Percentiles rank a stretch among this genome's conserved stretches.
phyloP scores from a whole-genome alignment of 2,329 filamentous ascomycete genomes.

The Colletotrichum echinochloae region DNA sequence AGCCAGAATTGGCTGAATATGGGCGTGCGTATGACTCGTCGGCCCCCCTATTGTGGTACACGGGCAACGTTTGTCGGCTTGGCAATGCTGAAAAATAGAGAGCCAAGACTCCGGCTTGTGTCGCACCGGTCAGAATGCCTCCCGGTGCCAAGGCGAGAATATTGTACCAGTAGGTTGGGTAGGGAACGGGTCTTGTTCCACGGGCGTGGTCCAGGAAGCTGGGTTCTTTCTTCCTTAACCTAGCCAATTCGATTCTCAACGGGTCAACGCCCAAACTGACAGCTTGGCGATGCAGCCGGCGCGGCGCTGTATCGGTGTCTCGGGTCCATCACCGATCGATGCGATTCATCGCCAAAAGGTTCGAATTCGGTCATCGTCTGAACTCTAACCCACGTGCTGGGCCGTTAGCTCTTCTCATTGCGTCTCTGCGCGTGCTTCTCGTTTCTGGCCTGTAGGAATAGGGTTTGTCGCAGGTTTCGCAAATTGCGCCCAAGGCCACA shows the following conservation, averaged over 20 bases:
- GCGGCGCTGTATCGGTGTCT: neutral
- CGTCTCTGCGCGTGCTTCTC: neutral
- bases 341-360: constrained; percentile 5
- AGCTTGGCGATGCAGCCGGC: constrained; percentile 23
- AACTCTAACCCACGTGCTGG: constrained; percentile 18
- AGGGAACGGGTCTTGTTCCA: neutral
- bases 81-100: constrained; percentile 14
- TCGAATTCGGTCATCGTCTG: neutral
- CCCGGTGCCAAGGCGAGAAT: constrained; percentile 17
- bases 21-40: constrained; percentile 16
- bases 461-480: constrained; percentile 34
- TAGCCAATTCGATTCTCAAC: neutral
- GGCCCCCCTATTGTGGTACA: constrained; percentile 16
- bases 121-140: neutral
- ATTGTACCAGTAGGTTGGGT: neutral
- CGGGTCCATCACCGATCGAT: neutral
- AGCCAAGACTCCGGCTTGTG: neutral
- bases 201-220: neutral
- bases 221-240: neutral
- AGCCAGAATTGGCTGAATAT: constrained; percentile 15
- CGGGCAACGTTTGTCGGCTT: constrained; percentile 23
- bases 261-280: constrained; percentile 32
- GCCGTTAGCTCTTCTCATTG: neutral
- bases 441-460: constrained; percentile 21
- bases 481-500: constrained; percentile 14